phyloP scores from a whole-genome alignment of 2,329 filamentous ascomycete species.

The Cyphellophora attinorum region DNA sequence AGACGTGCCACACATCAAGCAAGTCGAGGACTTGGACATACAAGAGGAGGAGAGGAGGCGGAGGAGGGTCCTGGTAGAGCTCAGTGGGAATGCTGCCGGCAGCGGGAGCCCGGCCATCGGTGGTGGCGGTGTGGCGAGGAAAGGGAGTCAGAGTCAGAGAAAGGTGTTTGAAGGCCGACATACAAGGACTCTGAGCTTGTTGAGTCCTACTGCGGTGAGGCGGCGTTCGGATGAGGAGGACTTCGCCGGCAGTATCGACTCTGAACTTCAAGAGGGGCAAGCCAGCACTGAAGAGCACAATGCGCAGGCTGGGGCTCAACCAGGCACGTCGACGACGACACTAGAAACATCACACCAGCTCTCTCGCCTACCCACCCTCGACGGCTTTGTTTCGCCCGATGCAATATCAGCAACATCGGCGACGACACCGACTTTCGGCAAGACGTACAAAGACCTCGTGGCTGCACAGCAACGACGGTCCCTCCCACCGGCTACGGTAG shows the following conservation, averaged over 20 bases:
- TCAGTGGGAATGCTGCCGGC: neutral
- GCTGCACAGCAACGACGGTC: conserved; percentile 30
- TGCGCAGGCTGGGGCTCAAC: neutral
- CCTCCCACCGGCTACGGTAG: conserved; percentile 36
- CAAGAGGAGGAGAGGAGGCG: conserved; percentile 14
- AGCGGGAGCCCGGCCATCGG: neutral
- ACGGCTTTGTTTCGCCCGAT: conserved; percentile 16
- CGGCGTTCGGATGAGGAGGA: neutral
- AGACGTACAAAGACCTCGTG: conserved; percentile 25
- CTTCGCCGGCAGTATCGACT: neutral
- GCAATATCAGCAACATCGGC: conserved; percentile 8
- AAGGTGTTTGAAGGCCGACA: conserved; percentile 60
- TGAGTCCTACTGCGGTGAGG: conserved; percentile 37
- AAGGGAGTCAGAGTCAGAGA: conserved; percentile 19
- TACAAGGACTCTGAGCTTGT: conserved; percentile 63
- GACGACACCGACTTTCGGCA: conserved; percentile 14
- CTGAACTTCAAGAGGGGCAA: conserved; percentile 1
- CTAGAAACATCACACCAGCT: neutral
- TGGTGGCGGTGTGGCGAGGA: neutral
- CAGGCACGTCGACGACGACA: neutral
- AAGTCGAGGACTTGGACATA: conserved; percentile 4
- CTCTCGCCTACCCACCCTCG: conserved; percentile 9
- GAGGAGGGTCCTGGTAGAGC: conserved; percentile 12
- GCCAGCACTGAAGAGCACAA: conserved; percentile 5
- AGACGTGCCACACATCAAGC: conserved; percentile 6